Base-by-base conservation (phyloP, 2,329 filamentous ascomycete species). In the Seiridium unicorne region DNA sequence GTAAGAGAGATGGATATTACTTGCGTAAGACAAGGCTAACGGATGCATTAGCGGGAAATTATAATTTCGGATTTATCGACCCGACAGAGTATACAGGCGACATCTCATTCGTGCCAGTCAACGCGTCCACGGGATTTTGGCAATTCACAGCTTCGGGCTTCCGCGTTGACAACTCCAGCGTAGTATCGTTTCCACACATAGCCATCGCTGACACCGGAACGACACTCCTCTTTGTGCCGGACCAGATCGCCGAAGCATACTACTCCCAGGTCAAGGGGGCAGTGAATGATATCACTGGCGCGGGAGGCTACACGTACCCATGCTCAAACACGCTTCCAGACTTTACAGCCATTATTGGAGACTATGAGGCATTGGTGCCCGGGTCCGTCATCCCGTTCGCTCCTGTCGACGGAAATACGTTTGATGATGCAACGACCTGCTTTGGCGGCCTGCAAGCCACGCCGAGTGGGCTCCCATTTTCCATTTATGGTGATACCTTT, bases 401-500 rank as follows among this genome's bases (percentile, higher is more conserved):
- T 3, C 72, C 75, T 1, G 74, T 79, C 5, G 77, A 79, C 60
- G 76, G 77, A 56, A 82, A 74, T 70, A 79, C 63, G 78, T 85
- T 79, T 72, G 80, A 55, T 82, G 84, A 79, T 65, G 69, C 67
- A 62, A 82, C 54, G 66, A 72, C 76, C 49, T 91, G 89, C 79
- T 90, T 81, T 65, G 88, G 88, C 57, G 88, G 88, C 51, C 81
- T 91, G 57, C 88, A 91, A 79, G 76, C 75, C 64, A 79, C 83
- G 66, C 65, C 70, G 0, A 69, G 73, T 1, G 83, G 81, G n/a
- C 74, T 89, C 51, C 81, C 80, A 5, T 79, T 89, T 69, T 82
- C 79, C 61, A 90, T 91, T 69, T 88, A 89, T 62, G 89, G 89
- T 9, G 88, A 90, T 65, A 79, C 89, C 64, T 89, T 90, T 77